Conservation (phyloP, 257 asterid genomes). For the Gentiana straminea region DNA sequence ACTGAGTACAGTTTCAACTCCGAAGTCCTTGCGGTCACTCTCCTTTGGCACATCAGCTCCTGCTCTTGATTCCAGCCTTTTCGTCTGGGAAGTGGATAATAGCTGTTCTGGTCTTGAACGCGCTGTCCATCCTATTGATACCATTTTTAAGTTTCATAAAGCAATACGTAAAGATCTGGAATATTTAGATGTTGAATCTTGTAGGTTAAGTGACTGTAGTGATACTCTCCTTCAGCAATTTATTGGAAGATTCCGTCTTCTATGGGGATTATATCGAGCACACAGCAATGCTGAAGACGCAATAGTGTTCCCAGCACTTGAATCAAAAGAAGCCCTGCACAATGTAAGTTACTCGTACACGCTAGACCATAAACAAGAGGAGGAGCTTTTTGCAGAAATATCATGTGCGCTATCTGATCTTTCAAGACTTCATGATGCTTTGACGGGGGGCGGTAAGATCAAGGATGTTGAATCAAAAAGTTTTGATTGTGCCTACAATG, state of each 20-base stretch:
- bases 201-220: conserved; percentile 28
- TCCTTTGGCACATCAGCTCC: conserved; percentile 34
- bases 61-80: conserved; percentile 42
- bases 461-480: conserved; percentile 3
- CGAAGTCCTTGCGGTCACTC: conserved; percentile 27
- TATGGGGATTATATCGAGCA: conserved; percentile 39
- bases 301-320: conserved; percentile 42
- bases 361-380: conserved; percentile 43
- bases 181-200: conserved; percentile 38
- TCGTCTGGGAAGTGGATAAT: conserved; percentile 30
- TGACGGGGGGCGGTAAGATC: conserved; percentile 8
- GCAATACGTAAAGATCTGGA: conserved; percentile 45
- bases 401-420: conserved; percentile 29
- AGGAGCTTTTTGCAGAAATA: conserved; percentile 29
- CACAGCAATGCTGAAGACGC: conserved; percentile 44
- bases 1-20: conserved; percentile 17
- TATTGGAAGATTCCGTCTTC: conserved; percentile 34
- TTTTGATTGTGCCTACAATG: conserved; percentile 4
- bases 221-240: conserved; percentile 32
- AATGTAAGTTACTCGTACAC: conserved; percentile 42
- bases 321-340: conserved; percentile 37
- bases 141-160: conserved; percentile 39
- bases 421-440: conserved; percentile 21
- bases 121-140: conserved; percentile 33
- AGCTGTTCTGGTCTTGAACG: conserved; percentile 14